Conservation (phyloP, 495 filamentous ascomycete genomes). For the Aeminium ludgeri region DNA sequence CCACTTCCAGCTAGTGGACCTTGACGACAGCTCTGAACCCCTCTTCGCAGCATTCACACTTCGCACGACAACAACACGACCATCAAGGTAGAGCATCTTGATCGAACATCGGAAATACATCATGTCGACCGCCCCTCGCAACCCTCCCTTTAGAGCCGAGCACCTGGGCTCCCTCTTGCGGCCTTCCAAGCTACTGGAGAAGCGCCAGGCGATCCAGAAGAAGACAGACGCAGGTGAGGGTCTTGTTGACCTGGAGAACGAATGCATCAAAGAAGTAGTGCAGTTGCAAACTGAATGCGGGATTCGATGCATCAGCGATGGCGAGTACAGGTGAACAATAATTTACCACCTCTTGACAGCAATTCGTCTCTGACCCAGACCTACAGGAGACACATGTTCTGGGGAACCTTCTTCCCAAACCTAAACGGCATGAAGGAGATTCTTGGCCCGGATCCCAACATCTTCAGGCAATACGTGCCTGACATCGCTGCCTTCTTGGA, state of each 20-base stretch:
- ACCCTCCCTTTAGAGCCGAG: slow-evolving; percentile 41
- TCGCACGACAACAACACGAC: neutral
- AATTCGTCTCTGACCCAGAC: neutral
- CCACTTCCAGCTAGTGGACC: too few relatives aligned
- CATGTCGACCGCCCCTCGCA: slow-evolving; percentile 12
- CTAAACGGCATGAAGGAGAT: slow-evolving; percentile 26
- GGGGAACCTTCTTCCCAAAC: slow-evolving; percentile 24
- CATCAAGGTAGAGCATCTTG: slow-evolving; percentile 1
- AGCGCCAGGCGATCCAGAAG: slow-evolving; percentile 37
- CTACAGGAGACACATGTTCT: slow-evolving; percentile 29
- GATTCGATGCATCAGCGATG: slow-evolving; percentile 51
- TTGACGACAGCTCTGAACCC: too few relatives aligned
- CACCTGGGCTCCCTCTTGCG: slow-evolving; percentile 70
- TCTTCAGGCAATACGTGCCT: slow-evolving; percentile 35
- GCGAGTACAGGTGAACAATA: slow-evolving; percentile 36
- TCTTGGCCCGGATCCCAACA: slow-evolving; percentile 17
- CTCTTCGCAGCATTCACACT: too few relatives aligned
- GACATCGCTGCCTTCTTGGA: slow-evolving; percentile 62
- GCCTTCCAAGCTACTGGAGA: slow-evolving; percentile 49
- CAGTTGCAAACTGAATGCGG: slow-evolving; percentile 31
- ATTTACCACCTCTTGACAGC: too few relatives aligned
- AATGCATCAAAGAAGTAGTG: slow-evolving; percentile 34
- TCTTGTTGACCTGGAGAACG: slow-evolving; percentile 40
- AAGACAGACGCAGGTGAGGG: slow-evolving; percentile 28
- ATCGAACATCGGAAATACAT: neutral